A percentile compares a stretch with the other conserved stretches of the same genome.
Conservation (phyloP, 768 basidiomycete genomes). For the Lactarius quietus region DNA sequence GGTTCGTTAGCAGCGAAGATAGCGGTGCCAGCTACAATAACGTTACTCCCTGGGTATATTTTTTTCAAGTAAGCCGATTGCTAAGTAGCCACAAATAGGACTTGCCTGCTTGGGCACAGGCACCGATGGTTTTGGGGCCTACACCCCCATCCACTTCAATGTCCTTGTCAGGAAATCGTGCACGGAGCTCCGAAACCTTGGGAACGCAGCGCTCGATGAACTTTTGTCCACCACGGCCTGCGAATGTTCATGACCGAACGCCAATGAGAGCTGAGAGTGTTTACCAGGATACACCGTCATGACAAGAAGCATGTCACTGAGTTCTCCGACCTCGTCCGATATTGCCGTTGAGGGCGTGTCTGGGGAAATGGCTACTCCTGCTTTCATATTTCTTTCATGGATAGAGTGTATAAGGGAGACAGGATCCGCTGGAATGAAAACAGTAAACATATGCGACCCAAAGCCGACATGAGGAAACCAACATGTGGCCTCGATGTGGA, state of each 20-base stretch:
- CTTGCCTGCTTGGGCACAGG: constrained; percentile 85
- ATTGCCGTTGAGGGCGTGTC: constrained; percentile 88
- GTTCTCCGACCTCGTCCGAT: constrained; percentile 76
- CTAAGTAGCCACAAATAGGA: constrained; percentile 20
- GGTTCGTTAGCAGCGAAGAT: constrained; percentile 84
- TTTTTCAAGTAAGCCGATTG: not conserved
- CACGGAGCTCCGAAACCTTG: constrained; percentile 88
- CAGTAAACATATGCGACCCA: constrained; percentile 1
- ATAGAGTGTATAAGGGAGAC: constrained; percentile 76
- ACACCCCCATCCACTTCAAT: constrained; percentile 99
- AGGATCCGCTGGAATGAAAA: constrained; percentile 52
- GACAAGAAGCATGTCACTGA: constrained; percentile 92
- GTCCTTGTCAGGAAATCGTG: constrained; percentile 88
- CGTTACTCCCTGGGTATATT: constrained; percentile 74
- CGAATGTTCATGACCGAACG: not conserved
- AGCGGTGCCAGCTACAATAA: constrained; percentile 96
- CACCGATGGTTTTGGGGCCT: constrained; percentile 82
- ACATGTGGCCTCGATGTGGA: constrained; percentile 95
- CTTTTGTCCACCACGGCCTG: constrained; percentile 93
- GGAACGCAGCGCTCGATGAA: constrained; percentile 90
- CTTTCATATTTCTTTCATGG: constrained; percentile 82
- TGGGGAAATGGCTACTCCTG: constrained; percentile 95
- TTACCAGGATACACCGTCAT: constrained; percentile 96
- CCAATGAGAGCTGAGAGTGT: constrained; percentile 5
- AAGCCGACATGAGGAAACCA: constrained; percentile 31